Conservation (phyloP, 768 basidiomycete species). For the Suillus americanus region DNA sequence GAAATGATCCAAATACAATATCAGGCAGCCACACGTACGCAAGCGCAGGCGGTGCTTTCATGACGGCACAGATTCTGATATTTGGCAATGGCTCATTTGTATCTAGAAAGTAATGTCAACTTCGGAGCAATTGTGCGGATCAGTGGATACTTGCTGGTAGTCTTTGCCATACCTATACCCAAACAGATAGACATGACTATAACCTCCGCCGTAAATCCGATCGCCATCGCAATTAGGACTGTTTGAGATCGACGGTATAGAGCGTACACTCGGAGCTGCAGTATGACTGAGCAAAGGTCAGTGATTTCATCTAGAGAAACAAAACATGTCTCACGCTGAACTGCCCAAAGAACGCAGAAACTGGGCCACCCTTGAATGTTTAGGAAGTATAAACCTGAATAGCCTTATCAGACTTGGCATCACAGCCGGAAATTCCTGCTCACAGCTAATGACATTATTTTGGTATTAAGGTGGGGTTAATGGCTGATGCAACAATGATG, state of each 20-base stretch:
- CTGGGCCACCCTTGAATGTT: background rate
- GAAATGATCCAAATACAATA: constrained; percentile 1
- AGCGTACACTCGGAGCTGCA: constrained; percentile 5
- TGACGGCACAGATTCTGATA: background rate
- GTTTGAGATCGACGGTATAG: background rate
- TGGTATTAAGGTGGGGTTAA: background rate
- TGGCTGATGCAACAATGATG: background rate
- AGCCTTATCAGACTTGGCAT: background rate
- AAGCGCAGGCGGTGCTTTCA: background rate
- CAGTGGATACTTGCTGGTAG: background rate
- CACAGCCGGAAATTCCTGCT: background rate
- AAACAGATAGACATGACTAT: background rate
- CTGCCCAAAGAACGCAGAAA: constrained; percentile 2
- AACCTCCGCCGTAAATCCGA: background rate
- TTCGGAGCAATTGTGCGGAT: background rate
- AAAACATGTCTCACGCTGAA: background rate
- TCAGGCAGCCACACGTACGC: constrained; percentile 1
- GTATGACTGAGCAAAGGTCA: background rate
- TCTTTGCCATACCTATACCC: background rate
- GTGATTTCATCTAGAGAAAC: background rate
- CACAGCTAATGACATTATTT: background rate
- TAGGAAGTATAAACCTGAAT: background rate
- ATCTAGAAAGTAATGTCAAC: background rate
- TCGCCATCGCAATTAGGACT: background rate
- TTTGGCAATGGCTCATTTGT: background rate